Evolutionary conservation across 1,284 basidiomycete genomes (phyloP), one percentile per base, ranked within the genome.

Genomic region (Apiotrichum laibachii): DNA sequence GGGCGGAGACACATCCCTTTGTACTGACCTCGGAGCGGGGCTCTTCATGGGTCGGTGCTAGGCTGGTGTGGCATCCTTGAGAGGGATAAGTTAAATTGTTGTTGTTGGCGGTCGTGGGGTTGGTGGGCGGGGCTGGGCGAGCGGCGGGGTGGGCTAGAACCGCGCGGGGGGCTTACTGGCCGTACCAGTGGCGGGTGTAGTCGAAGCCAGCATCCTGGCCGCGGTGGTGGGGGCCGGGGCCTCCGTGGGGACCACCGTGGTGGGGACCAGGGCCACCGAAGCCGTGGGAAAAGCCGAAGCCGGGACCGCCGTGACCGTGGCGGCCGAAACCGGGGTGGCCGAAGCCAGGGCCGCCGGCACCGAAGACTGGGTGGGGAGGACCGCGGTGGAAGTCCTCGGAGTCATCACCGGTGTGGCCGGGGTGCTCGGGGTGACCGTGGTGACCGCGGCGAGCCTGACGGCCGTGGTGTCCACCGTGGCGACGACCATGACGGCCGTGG

Each of bases 1-100:
- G 43, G 43, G 43, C 43, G 43, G 43, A 44, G 43, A 44, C 43
- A 44, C 43, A 44, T 44, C 43, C 43, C 43, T 44, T 44, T 44
- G 43, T 21, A n/a, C 43, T 44, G 43, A 44, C 43, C 43, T 44
- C 43, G 43, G 43, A 44, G 43, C 43, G 43, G 43, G 43, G 43
- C 43, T 44, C 43, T n/a, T 44, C 45, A 33, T 31, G 26, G 43
- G 43, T 44, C 43, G 43, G 26, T 15, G 22, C 43, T 44, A 44
- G 43, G 43, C 43, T 44, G 43, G 43, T 44, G 43, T 44, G 43
- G 43, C 43, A 44, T 44, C 43, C 43, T 44, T 19, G 19, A 44
- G 43, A 44, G 43, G 19, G n/a, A 21, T 21, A 44, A 13, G 31
- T 31, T 47, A 34, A n/a, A 37, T 31, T 37, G 31, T 37, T 35